Base-by-base conservation (phyloP, 768 basidiomycete genomes). In the Tricholomella constricta region DNA sequence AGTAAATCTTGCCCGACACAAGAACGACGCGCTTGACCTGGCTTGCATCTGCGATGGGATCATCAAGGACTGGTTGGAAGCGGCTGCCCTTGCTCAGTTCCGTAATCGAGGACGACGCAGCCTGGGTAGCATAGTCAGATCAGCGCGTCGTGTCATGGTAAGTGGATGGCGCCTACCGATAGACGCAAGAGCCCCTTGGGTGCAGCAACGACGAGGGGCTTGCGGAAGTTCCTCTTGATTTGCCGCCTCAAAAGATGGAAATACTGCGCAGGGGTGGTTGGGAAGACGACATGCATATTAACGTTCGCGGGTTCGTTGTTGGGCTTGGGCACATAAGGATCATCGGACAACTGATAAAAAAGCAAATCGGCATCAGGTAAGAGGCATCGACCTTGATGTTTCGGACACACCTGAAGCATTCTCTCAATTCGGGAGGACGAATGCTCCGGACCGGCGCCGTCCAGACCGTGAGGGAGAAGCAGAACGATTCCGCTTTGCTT, bases 401-500 rank as follows among this genome's bases (percentile, higher is more conserved):
- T 3, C 26, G 19, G 2, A 43, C 65, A 50, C 50, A 89, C 91
- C 78, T 94, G 94, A n/a, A 96, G 74, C 84, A 93, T 89, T 32
- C 94, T 78, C 65, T 97, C 94, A 36, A 96, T 76, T 14, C 94
- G 83, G 44, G 84, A 88, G 0, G 91, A 93, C 0, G 93, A 96
- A 64, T 97, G 94, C 65, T 97, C 94, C 0, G 94, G 94, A 2
- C 94, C 94, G 14, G 94, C 93, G 25, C 94, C 94, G 60, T 97
- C 93, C 14, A 92, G 75, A 14, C 94, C 94, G 55, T 97, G 94
- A 22, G 94, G 94, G 0, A 97, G 77, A 41, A 93, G 80, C 52
- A 97, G 71, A 4, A 92, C 86, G 19, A 97, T 79, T 0, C 89
- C 94, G 59, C 91, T 94, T 71, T 96, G 94, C 65, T 86, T 90